Evolutionary conservation across 2,329 filamentous ascomycete species (phyloP), one percentile per base, ranked within the genome.

Genomic region (Clonostachys rhizophaga): DNA sequence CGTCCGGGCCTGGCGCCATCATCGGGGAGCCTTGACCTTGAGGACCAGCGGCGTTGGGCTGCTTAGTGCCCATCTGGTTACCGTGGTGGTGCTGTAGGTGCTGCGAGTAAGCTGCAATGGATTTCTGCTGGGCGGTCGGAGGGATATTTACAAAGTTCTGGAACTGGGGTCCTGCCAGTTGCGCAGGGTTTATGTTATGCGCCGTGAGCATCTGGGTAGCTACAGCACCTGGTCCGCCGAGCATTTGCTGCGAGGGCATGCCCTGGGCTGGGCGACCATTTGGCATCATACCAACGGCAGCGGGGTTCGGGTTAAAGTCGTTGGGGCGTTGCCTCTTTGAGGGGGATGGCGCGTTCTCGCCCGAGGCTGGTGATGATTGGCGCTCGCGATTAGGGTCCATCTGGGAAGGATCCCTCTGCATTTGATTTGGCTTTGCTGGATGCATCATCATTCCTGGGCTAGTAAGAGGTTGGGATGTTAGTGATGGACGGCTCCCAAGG

Each of bases 331-430:
- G 89, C 59, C 91, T 82, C 73, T 97, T 97, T 52, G 88, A 92
- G 3, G 92, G 92, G 34, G 92, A 97, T 5, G 91, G 90, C 24
- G 89, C 91, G 59, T 94, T 94, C 46, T 96, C 91, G 47, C 84
- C 85, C 36, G 86, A 86, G 44, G 84, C 83, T 8, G 92, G 92
- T 34, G 92, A 96, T 49, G 86, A 84, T 30, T 90, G 86, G 50
- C 91, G 83, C 53, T 86, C 84, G 50, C 87, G 87, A 67, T 86
- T 89, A 66, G 87, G 86, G 58, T 95, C 90, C 80, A 94, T 90
- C 52, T 86, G 84, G 14, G 89, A 92, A 46, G 89, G 87, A 58
- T 95, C 90, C 50, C 90, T 80, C 64, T 92, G 88, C 88, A 96
- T 95, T 63, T 88, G 84, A 48, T 84, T 84, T 59, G 87, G 83